Conservation (phyloP, 2,329 filamentous ascomycete species). For the Talaromyces sp. region DNA sequence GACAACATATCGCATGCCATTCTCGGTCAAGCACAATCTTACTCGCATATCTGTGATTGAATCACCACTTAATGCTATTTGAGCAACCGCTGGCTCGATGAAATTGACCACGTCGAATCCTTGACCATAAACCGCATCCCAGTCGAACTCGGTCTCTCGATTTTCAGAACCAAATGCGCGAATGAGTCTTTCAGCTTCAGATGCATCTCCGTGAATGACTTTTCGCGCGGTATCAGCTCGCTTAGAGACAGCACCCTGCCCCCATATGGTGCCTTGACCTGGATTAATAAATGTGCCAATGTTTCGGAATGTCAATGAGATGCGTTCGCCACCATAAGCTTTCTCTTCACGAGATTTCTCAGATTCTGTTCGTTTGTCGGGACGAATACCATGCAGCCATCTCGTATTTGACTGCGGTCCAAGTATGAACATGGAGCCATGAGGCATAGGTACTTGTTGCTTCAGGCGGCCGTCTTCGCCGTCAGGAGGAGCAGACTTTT, state of each 20-base stretch:
- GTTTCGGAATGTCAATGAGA: conserved; percentile 84
- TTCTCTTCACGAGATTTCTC: conserved; percentile 70
- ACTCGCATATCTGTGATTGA: conserved; percentile 37
- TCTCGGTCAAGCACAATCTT: conserved; percentile 37
- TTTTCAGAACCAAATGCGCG: conserved; percentile 84
- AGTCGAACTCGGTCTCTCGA: conserved; percentile 65
- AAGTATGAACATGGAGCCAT: conserved; percentile 84
- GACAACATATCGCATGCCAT: conserved; percentile 35
- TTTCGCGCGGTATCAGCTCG: conserved; percentile 55
- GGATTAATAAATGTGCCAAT: conserved; percentile 80
- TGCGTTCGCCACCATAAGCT: conserved; percentile 71
- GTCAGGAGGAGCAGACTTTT: conserved; percentile 41
- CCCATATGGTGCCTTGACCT: conserved; percentile 72
- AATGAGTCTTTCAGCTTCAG: conserved; percentile 64
- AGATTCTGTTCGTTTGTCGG: conserved; percentile 69
- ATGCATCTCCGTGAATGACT: conserved; percentile 67
- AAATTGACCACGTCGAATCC: conserved; percentile 74
- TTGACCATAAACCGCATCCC: conserved; percentile 69
- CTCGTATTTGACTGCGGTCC: conserved; percentile 75
- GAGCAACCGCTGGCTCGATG: conserved; percentile 34
- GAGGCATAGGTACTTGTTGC: conserved; percentile 71
- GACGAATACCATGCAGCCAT: conserved; percentile 89
- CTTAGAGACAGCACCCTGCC: conserved; percentile 79
- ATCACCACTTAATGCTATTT: conserved; percentile 33
- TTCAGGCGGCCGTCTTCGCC: conserved; percentile 47